Evolutionary conservation across 345 rosid genomes (phyloP).

Genomic region (Hibiscus syriacus): DNA sequence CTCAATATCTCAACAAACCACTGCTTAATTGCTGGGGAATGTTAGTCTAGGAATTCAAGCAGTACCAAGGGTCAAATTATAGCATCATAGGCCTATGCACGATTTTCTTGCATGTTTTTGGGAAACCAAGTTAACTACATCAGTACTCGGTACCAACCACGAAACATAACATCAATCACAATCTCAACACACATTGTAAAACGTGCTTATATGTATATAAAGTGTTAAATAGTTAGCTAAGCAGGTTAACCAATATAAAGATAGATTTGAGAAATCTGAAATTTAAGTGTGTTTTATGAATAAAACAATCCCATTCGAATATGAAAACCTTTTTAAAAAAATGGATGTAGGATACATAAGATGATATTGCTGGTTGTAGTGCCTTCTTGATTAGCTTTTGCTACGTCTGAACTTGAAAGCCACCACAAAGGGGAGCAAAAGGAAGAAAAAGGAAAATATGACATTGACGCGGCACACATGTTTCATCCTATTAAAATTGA

Average conservation of each 20-base stretch:
- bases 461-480: conserved; percentile 5
- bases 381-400: background rate
- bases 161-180: background rate
- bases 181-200: background rate
- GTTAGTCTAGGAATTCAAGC: background rate
- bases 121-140: background rate
- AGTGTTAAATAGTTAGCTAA: background rate
- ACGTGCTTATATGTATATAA: background rate
- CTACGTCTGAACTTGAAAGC: background rate
- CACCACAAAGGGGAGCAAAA: background rate
- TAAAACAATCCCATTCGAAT: background rate
- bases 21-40: background rate
- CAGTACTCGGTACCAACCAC: background rate
- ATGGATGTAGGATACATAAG: too few species aligned
- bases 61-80: background rate
- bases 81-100: background rate
- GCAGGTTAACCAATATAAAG: background rate
- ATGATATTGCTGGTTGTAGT: background rate
- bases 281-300: background rate
- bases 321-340: background rate
- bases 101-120: background rate
- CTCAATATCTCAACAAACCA: background rate
- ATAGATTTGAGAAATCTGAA: background rate
- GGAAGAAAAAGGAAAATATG: background rate
- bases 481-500: conserved; percentile 5